These are phyloP conservation scores for Xanthoceras sorbifolium DNA, from an alignment of 345 rosid genomes.

Conservation along the genomic window DNA sequence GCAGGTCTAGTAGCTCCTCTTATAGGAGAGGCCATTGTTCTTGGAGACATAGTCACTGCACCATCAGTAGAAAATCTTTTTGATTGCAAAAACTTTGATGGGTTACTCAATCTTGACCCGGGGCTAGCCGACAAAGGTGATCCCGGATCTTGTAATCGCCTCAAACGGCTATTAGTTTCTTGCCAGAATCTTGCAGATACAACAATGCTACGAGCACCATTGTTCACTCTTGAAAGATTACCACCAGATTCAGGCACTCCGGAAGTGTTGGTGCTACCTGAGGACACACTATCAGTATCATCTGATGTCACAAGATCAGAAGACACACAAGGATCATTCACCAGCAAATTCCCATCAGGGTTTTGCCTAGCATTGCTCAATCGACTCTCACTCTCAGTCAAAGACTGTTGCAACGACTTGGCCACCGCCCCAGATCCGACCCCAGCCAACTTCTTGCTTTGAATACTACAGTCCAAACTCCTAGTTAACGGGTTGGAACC, in stretches of 20 bases:
- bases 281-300: conserved; percentile 22
- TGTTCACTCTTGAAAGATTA: conserved; percentile 53
- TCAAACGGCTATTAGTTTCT: conserved; percentile 84
- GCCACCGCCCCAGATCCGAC: conserved; percentile 71
- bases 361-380: conserved; percentile 42
- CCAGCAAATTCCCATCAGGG: conserved; percentile 44
- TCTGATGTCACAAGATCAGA: conserved; percentile 41
- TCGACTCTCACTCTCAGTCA: conserved; percentile 54
- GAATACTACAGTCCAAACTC: conserved; percentile 57
- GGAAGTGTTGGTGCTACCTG: conserved; percentile 33
- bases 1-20: conserved; percentile 63
- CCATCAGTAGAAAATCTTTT: conserved; percentile 65
- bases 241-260: conserved; percentile 74
- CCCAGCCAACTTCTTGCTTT: conserved; percentile 35
- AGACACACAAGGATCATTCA: conserved; percentile 39
- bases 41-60: conserved; percentile 52
- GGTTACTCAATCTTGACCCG: conserved; percentile 48
- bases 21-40: conserved; percentile 63
- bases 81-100: conserved; percentile 60
- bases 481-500: conserved; percentile 45
- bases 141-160: conserved; percentile 86
- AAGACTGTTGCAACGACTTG: conserved; percentile 57
- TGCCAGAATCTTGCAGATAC: conserved; percentile 92
- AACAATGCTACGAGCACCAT: conserved; percentile 42
- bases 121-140: conserved; percentile 69